Evolutionary conservation across 2,329 filamentous ascomycete genomes (phyloP).

Genomic region (Phialocephala subalpina): DNA sequence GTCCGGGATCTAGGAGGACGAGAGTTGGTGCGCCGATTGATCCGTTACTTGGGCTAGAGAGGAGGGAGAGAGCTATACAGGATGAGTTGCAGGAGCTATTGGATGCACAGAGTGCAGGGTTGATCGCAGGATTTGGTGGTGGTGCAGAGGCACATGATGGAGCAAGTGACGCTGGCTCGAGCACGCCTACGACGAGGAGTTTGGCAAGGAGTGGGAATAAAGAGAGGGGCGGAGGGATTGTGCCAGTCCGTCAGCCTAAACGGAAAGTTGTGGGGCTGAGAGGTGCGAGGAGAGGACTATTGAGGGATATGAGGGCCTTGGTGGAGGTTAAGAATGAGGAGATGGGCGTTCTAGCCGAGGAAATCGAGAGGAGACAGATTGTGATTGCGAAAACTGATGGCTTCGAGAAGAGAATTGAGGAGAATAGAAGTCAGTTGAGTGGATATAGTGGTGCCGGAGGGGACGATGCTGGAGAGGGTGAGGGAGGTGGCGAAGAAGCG

Average conservation of each 20-base stretch:
- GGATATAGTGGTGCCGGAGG: slow-evolving; percentile 57
- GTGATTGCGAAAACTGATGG: slow-evolving; percentile 65
- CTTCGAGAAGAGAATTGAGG: slow-evolving; percentile 54
- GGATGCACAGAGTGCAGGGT: slow-evolving; percentile 63
- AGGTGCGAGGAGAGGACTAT: slow-evolving; percentile 70
- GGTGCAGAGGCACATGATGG: slow-evolving; percentile 41
- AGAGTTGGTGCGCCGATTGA: slow-evolving; percentile 33
- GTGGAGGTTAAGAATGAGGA: slow-evolving; percentile 74
- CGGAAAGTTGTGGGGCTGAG: slow-evolving; percentile 62
- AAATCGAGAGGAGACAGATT: slow-evolving; percentile 62
- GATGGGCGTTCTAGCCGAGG: slow-evolving; percentile 63
- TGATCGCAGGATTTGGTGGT: slow-evolving; percentile 40
- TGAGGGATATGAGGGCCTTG: slow-evolving; percentile 68
- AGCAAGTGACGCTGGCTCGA: slow-evolving; percentile 48
- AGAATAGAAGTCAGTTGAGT: slow-evolving; percentile 58
- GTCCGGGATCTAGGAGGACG: slow-evolving; percentile 21
- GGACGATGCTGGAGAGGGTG: slow-evolving; percentile 55
- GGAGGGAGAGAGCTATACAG: slow-evolving; percentile 61
- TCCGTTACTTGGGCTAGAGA: slow-evolving; percentile 50
- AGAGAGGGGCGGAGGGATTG: slow-evolving; percentile 47
- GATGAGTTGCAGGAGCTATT: slow-evolving; percentile 64
- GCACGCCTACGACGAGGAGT: slow-evolving; percentile 39
- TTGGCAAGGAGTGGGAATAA: slow-evolving; percentile 28
- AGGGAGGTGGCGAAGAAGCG: slow-evolving; percentile 59
- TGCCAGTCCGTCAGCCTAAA: slow-evolving; percentile 68